A percentile compares a stretch with the other conserved stretches of the same genome.
Evolutionary conservation across 2,329 filamentous ascomycete genomes (phyloP).

Genomic region (Colletotrichum lindemuthianum): DNA sequence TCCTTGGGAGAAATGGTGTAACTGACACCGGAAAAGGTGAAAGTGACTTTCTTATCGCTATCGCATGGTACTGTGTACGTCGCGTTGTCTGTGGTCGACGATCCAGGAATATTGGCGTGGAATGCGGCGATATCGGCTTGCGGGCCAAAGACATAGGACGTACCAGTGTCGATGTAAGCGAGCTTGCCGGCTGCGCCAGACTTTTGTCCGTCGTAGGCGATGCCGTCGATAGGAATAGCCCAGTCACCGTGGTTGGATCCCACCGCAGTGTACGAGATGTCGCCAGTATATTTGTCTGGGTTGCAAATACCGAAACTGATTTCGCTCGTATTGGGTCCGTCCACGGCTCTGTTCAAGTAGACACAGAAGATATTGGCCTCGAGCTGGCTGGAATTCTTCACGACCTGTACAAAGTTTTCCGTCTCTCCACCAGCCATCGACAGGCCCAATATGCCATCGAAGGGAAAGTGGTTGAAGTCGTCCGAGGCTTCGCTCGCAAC

Average conservation of each 20-base stretch:
- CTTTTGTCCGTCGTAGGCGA: slow-evolving; percentile 68
- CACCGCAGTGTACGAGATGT: slow-evolving; percentile 73
- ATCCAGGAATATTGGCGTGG: slow-evolving; percentile 72
- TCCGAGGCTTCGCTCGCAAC: slow-evolving; percentile 76
- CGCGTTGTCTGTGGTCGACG: slow-evolving; percentile 64
- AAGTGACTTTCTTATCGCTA: slow-evolving; percentile 66
- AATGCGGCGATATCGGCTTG: slow-evolving; percentile 71
- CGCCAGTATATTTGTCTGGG: slow-evolving; percentile 71
- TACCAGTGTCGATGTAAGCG: slow-evolving; percentile 86
- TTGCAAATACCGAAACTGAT: slow-evolving; percentile 81
- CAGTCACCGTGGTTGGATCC: slow-evolving; percentile 68
- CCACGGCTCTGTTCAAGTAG: slow-evolving; percentile 72
- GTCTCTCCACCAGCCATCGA: slow-evolving; percentile 69
- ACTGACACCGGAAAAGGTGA: slow-evolving; percentile 74
- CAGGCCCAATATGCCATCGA: slow-evolving; percentile 88
- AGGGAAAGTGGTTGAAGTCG: slow-evolving; percentile 81
- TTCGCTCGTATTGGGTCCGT: slow-evolving; percentile 76
- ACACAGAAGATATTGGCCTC: slow-evolving; percentile 75
- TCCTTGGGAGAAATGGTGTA: slow-evolving; percentile 77
- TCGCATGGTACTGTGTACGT: slow-evolving; percentile 80
- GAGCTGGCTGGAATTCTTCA: slow-evolving; percentile 67
- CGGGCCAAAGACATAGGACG: slow-evolving; percentile 81
- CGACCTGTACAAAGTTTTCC: slow-evolving; percentile 73
- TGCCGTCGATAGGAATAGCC: slow-evolving; percentile 76
- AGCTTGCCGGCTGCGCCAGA: slow-evolving; percentile 64